Base-by-base conservation (phyloP, 306 rosid genomes). In the Glycine soja region DNA sequence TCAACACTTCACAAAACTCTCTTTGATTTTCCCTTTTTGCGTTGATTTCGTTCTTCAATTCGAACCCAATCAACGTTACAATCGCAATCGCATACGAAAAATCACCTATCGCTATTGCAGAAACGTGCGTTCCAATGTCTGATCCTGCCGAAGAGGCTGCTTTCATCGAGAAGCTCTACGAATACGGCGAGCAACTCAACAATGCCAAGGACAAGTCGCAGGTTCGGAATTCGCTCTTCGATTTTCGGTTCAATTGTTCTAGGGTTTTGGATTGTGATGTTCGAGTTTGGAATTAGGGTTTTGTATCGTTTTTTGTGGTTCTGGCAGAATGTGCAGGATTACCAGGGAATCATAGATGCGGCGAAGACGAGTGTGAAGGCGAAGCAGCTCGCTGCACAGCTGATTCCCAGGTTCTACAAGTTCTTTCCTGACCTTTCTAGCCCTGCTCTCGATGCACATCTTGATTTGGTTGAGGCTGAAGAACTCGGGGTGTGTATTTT, bases 341-440 rank as follows among this genome's bases (percentile, higher is more conserved):
- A 93, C 68, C 88, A 92, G 86, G 97, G 97, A 54, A 95, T 95
- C 52, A 95, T 95, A 38, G 95, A 85, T 88, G 93, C 93, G 0
- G 97, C 98, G 1, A 95, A 86, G 84, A 89, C 90, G 10, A 95
- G 97, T 81, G 90, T 90, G 9, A 93, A 95, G 88, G 97, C 98
- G 48, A 95, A 95, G 88, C 99, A 95, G 74, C 84, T 95, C 68
- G 94, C 99, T 9, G 98, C 98, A 2, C 99, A 95, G 88, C 92
- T 95, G 68, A 95, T 95, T 82, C 99, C 98, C 3, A 92, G 90
- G 89, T 95, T 93, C 85, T 95, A 87, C 84, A 95, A 95, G 88
- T 93, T 88, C 87, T 93, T 95, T 76, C 98, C 99, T 5, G 89
- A 78, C 61, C 96, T 91, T 6, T 91, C 97, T 7, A 91, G 90